Evolutionary conservation across 257 asterid species (phyloP).

Genomic region (Paraleonurus japonicus): DNA sequence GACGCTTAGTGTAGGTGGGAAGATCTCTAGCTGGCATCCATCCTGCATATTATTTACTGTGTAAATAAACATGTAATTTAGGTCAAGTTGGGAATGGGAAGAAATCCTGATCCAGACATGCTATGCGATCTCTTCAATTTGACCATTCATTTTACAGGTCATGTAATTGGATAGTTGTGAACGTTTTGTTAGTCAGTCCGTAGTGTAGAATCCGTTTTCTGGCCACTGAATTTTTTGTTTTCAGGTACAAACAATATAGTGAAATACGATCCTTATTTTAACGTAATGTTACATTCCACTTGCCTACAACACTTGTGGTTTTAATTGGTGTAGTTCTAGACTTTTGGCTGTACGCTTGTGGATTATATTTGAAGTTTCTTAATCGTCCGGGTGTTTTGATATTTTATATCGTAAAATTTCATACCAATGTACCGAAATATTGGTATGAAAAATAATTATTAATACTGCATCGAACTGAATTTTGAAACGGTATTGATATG

Average conservation of each 20-base stretch:
- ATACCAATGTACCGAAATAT: too few species aligned
- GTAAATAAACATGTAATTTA: not conserved
- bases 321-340: not conserved
- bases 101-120: not conserved
- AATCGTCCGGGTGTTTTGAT: too few species aligned
- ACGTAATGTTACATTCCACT: not conserved
- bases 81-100: not conserved
- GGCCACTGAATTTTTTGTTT: not conserved
- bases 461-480: too few species aligned
- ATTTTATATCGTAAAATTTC: too few species aligned
- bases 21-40: not conserved
- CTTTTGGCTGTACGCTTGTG: too few species aligned
- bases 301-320: not conserved
- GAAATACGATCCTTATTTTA: not conserved
- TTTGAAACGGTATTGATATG: too few species aligned
- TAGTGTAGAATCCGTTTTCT: not conserved
- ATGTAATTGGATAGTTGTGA: not conserved
- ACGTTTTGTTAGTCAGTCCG: not conserved
- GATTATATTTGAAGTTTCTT: too few species aligned
- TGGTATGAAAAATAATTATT: too few species aligned
- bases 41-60: not conserved
- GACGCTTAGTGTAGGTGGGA: conserved; percentile 4
- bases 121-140: not conserved
- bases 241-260: not conserved
- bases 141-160: not conserved